phyloP scores from a whole-genome alignment of 2,329 filamentous ascomycete species.

The Exophiala xenobiotica region DNA sequence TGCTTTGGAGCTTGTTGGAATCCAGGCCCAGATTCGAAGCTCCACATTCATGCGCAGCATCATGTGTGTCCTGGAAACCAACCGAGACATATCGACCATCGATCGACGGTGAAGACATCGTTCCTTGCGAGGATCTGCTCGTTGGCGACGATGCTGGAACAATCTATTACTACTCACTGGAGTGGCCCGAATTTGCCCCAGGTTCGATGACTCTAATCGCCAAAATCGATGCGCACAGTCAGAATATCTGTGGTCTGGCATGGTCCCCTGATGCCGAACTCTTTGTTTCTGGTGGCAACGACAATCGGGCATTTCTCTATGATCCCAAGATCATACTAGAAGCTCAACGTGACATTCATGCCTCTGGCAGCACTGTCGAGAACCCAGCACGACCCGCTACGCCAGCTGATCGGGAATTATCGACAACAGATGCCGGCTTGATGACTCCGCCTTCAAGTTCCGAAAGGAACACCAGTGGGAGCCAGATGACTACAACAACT shows the following conservation, averaged over 20 bases:
- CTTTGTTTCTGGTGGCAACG: constrained; percentile 88
- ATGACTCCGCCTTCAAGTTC: not conserved
- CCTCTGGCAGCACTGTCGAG: constrained; percentile 7
- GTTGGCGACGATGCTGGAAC: constrained; percentile 81
- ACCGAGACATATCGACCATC: constrained; percentile 53
- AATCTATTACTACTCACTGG: constrained; percentile 84
- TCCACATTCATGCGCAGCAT: constrained; percentile 68
- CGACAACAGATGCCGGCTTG: not conserved
- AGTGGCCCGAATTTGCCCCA: constrained; percentile 62
- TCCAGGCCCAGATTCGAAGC: constrained; percentile 70
- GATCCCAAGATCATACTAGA: constrained; percentile 61
- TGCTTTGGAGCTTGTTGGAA: constrained; percentile 71
- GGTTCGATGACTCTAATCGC: constrained; percentile 76
- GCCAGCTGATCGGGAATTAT: not conserved
- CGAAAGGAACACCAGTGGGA: not conserved
- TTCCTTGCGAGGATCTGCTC: constrained; percentile 74
- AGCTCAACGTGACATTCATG: constrained; percentile 6
- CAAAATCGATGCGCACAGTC: constrained; percentile 73
- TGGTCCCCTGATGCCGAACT: constrained; percentile 75
- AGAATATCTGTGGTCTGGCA: constrained; percentile 90
- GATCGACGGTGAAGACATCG: constrained; percentile 46
- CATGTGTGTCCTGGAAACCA: constrained; percentile 80
- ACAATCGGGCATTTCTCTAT: constrained; percentile 84
- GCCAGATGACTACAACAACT: not conserved
- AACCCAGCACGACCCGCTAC: not conserved